These are phyloP conservation scores for Triangularia setosa DNA, from an alignment of 2,329 filamentous ascomycete genomes.

Conservation along the genomic window DNA sequence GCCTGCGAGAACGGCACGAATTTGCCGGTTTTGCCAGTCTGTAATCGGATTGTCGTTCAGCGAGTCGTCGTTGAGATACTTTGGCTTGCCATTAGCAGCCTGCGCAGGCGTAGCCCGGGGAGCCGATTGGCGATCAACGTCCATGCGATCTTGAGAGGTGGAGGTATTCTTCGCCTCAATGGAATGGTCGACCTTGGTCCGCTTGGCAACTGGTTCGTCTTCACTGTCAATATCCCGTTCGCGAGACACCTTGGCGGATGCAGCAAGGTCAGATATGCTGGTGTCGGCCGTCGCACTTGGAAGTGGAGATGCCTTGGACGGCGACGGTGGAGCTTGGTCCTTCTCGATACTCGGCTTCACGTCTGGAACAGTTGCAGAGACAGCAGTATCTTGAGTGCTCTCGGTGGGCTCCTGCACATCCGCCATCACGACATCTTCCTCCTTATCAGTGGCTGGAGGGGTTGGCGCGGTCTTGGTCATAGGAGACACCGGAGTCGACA, in stretches of 20 bases:
- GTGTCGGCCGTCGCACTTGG: constrained; percentile 34
- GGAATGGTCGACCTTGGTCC: constrained; percentile 61
- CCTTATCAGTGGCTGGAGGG: constrained; percentile 5
- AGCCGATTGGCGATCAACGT: constrained; percentile 28
- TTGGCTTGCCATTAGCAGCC: constrained; percentile 29
- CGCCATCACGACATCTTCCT: constrained; percentile 25
- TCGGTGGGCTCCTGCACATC: constrained; percentile 16
- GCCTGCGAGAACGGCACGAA: constrained; percentile 63
- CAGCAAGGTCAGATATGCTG: constrained; percentile 41
- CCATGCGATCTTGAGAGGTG: constrained; percentile 31
- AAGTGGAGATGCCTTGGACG: constrained; percentile 31
- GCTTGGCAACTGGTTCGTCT: constrained; percentile 70
- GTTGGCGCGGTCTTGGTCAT: background rate
- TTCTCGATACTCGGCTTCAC: constrained; percentile 32
- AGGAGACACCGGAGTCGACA: constrained; percentile 4
- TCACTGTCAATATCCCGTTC: constrained; percentile 72
- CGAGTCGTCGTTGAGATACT: constrained; percentile 40
- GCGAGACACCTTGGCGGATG: constrained; percentile 59
- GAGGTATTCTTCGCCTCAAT: constrained; percentile 29
- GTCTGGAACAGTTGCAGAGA: constrained; percentile 20
- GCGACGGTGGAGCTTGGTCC: constrained; percentile 36
- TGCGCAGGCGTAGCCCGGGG: constrained; percentile 27
- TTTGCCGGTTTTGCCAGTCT: constrained; percentile 55
- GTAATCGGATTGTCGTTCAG: constrained; percentile 52
- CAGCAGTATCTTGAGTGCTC: constrained; percentile 26